Conservation (phyloP, 495 filamentous ascomycete genomes). For the Alectoria sarmentosa region DNA sequence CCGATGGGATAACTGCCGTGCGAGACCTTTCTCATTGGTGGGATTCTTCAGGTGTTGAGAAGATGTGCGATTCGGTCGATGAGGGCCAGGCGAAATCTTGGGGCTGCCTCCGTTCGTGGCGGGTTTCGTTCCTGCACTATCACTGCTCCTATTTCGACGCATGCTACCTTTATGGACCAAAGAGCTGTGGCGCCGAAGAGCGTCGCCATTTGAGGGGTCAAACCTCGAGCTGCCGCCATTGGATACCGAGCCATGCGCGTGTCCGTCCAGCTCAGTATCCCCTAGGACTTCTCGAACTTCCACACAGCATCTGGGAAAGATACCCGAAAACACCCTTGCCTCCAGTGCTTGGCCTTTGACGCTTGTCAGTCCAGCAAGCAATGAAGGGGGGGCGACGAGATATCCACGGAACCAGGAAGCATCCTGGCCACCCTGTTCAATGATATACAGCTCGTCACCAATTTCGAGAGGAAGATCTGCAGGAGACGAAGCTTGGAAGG, state of each 20-base stretch:
- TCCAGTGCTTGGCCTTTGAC: constrained; percentile 90
- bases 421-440: constrained; percentile 83
- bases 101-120: constrained; percentile 15
- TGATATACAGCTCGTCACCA: constrained; percentile 96
- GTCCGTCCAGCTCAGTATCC: constrained; percentile 44
- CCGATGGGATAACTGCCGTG: constrained; percentile 24
- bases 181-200: constrained; percentile 10
- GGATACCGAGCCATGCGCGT: constrained; percentile 5
- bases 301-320: constrained; percentile 90
- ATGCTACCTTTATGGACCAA: constrained; percentile 14
- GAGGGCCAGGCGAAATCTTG: constrained; percentile 8
- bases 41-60: constrained; percentile 10
- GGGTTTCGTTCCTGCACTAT: not conserved
- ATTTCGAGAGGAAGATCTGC: constrained; percentile 95
- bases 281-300: constrained; percentile 72
- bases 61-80: constrained; percentile 5
- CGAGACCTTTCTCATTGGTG: constrained; percentile 8
- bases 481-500: constrained; percentile 77
- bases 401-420: constrained; percentile 93
- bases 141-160: constrained; percentile 14
- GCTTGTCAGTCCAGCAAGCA: constrained; percentile 87
- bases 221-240: constrained; percentile 19
- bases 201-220: constrained; percentile 10
- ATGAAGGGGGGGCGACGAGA: constrained; percentile 84
- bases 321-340: constrained; percentile 91